These are phyloP conservation scores for Ricinus communis DNA, from an alignment of 345 rosid species.

Conservation along the genomic window DNA sequence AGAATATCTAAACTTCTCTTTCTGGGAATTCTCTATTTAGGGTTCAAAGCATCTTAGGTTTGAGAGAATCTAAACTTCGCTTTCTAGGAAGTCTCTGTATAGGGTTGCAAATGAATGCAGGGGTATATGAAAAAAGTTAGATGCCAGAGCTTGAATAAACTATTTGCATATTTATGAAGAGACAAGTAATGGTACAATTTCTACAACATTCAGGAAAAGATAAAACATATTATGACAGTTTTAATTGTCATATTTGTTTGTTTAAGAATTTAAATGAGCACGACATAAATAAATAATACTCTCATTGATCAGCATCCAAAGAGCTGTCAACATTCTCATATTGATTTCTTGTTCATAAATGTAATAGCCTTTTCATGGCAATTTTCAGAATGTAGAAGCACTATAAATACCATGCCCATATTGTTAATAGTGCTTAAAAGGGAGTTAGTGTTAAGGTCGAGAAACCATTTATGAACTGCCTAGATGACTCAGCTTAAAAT, in stretches of 20 bases:
- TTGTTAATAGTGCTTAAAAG: too few relatives aligned
- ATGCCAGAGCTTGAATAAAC: not conserved
- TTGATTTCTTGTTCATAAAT: slow-evolving; percentile 1
- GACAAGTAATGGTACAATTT: too few relatives aligned
- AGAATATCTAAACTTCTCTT: too few relatives aligned
- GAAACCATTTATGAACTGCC: slow-evolving; percentile 9
- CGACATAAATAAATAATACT: not conserved
- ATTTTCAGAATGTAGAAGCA: not conserved
- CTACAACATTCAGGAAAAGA: not conserved
- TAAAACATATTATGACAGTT: not conserved
- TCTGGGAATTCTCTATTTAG: too few relatives aligned
- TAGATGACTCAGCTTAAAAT: not conserved
- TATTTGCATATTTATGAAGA: not conserved
- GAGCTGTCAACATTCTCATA: not conserved
- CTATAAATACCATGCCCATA: not conserved
- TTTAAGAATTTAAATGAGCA: not conserved
- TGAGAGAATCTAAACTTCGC: too few relatives aligned
- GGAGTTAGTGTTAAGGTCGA: not conserved
- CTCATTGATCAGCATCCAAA: not conserved
- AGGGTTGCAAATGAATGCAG: too few relatives aligned
- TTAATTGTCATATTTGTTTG: not conserved
- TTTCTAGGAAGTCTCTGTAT: too few relatives aligned
- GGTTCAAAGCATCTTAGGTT: too few relatives aligned
- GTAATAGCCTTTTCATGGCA: not conserved
- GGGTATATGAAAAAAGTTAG: too few relatives aligned